Conservation (phyloP, 169 alveolate genomes). For the Plasmodium vivax region DNA sequence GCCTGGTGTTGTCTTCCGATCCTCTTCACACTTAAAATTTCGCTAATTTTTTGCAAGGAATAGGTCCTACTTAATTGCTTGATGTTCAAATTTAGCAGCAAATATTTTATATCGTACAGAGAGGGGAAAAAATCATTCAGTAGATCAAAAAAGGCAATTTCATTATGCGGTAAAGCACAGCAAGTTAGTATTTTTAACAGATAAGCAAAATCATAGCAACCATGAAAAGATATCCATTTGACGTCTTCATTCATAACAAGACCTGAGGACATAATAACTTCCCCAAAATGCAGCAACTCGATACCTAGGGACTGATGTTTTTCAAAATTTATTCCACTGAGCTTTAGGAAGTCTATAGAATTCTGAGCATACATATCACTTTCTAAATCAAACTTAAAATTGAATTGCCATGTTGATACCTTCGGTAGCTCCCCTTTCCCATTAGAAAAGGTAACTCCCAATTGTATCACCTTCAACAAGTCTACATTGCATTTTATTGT, state of each 20-base stretch:
- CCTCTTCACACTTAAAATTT: constrained; percentile 90
- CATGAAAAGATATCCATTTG: constrained; percentile 98
- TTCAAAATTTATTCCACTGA: constrained; percentile 97
- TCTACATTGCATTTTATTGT: constrained; percentile 96
- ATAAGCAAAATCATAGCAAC: constrained; percentile 98
- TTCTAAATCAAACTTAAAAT: constrained; percentile 94
- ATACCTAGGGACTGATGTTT: constrained; percentile 94
- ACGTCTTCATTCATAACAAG: constrained; percentile 96
- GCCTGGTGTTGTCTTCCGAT: constrained; percentile 99
- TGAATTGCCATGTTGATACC: constrained; percentile 97
- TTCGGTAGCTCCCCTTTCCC: constrained; percentile 90
- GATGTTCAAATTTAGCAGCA: constrained; percentile 90
- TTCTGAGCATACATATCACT: constrained; percentile 93
- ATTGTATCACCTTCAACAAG: constrained; percentile 94
- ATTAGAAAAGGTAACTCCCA: constrained; percentile 96
- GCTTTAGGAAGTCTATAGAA: constrained; percentile 93
- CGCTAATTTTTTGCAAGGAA: constrained; percentile 90
- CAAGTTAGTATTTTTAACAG: constrained; percentile 93
- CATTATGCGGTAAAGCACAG: constrained; percentile 93
- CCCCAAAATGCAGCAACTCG: constrained; percentile 95
- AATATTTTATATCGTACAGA: constrained; percentile 94
- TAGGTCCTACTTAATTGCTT: constrained; percentile 85
- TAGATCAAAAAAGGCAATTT: constrained; percentile 92
- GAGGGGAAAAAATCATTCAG: constrained; percentile 95
- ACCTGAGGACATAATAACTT: constrained; percentile 94